These are phyloP conservation scores for Starmera caribaea DNA, from an alignment of 805 yeast genomes.

Conservation along the genomic window DNA sequence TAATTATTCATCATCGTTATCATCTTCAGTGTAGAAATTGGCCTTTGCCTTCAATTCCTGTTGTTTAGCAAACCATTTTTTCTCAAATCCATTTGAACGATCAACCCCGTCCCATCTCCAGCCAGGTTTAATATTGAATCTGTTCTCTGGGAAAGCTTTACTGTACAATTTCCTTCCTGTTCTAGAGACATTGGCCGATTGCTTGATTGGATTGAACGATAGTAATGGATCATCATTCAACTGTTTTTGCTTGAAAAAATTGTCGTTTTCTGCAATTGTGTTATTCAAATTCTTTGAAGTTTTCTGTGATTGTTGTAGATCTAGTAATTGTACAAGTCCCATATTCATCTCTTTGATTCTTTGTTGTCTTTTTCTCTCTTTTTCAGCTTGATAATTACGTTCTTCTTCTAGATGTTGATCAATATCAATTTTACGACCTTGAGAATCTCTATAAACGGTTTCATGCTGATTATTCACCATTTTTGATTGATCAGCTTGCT, in stretches of 20 bases:
- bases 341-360: slow-evolving; percentile 22
- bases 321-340: slow-evolving; percentile 30
- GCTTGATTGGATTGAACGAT: slow-evolving; percentile 27
- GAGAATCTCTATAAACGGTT: slow-evolving; percentile 52
- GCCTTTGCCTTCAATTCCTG: slow-evolving; percentile 1
- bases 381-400: slow-evolving; percentile 17
- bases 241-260: slow-evolving; percentile 16
- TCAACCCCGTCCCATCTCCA: slow-evolving; percentile 88
- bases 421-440: slow-evolving; percentile 45
- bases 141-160: slow-evolving; percentile 50
- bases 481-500: slow-evolving; percentile 6
- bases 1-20: not conserved
- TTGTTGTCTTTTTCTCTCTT: slow-evolving; percentile 19
- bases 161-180: slow-evolving; percentile 48
- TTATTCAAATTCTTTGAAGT: slow-evolving; percentile 24
- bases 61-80: slow-evolving; percentile 39
- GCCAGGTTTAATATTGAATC: slow-evolving; percentile 75
- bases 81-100: slow-evolving; percentile 82
- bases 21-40: not conserved
- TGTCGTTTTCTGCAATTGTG: slow-evolving; percentile 7
- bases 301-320: slow-evolving; percentile 25
- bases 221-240: slow-evolving; percentile 57
- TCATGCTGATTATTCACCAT: slow-evolving; percentile 11
- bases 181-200: slow-evolving; percentile 16
- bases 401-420: slow-evolving; percentile 18